Base-by-base conservation (phyloP, 2,329 filamentous ascomycete genomes). In the Botrytis paeoniae region DNA sequence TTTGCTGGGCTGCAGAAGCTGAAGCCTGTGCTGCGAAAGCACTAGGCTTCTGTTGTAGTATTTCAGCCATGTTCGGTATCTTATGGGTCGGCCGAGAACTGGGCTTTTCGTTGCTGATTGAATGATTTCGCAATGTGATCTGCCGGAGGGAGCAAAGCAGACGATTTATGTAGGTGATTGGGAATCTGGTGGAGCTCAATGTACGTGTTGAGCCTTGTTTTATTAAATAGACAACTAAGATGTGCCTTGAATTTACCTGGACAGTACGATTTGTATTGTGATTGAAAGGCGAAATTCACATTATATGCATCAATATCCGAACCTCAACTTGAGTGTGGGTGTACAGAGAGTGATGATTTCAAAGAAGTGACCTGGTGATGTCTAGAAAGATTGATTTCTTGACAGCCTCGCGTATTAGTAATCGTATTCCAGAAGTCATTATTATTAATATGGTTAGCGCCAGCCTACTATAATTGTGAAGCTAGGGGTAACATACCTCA, bases 1-100 rank as follows among this genome's bases (percentile, higher is more conserved):
- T 88, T 68, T 81, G 80, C 20, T 75, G 77, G n/a, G 65, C 65
- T 57, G 65, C 65, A 37, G 71, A 73, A 61, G 71, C 71, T 63
- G 71, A 73, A 57, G 71, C 71, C 37, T 73, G 71, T 64, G 71
- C 71, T 35, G 71, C 35, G 16, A 70, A 73, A 37, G 65, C 65
- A 70, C 65, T 73, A 14, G 59, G 71, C 37, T 61, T 70, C 10
- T 64, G 71, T 16, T 57, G 65, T 41, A 70, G 8, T 48, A 73
- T 59, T 70, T 64, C 65, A 60, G 71, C 71, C 65, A 73, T 73
- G 16, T 29, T 63, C 43, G n/a, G 20, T 35, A 14, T 32, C 48
- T 25, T 45, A 12, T 57, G 37, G 39, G 32, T 51, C n/a, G 59
- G 18, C 14, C 9, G 25, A n/a, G 18, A 48, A 45, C 22, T 32